Conservation (phyloP, 2,329 filamentous ascomycete species). For the Nemania bipapillata region DNA sequence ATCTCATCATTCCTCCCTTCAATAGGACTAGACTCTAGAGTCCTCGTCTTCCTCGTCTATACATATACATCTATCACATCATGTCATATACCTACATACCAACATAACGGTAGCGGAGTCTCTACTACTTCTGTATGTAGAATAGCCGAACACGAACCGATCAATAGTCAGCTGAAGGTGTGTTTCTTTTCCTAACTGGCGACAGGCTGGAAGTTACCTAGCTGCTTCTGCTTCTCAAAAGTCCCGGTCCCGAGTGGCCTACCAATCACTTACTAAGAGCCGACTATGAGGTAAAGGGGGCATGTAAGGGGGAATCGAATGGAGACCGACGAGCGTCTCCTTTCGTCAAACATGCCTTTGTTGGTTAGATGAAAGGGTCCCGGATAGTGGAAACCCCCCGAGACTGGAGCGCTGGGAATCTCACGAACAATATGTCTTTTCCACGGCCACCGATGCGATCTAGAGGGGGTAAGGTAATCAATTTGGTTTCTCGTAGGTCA, state of each 20-base stretch:
- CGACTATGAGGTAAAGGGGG: constrained; percentile 15
- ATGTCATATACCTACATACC: constrained; percentile 11
- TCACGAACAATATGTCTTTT: neutral
- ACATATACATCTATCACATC: too few relatives aligned
- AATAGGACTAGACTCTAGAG: too few relatives aligned
- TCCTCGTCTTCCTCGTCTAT: too few relatives aligned
- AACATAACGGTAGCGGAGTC: neutral
- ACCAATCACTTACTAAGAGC: constrained; percentile 32
- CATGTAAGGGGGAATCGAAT: constrained; percentile 17
- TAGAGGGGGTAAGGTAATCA: neutral
- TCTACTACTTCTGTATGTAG: too few relatives aligned
- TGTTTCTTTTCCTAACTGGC: constrained; percentile 17
- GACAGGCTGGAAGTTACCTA: constrained; percentile 9
- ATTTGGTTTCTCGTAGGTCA: neutral
- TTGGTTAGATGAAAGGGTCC: neutral
- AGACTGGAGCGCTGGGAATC: neutral
- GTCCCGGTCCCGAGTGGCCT: constrained; percentile 11
- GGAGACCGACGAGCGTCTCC: constrained; percentile 10
- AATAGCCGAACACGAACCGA: neutral
- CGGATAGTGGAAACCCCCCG: neutral
- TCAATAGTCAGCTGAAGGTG: constrained; percentile 25
- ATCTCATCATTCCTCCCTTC: neutral
- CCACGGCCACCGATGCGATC: constrained; percentile 19
- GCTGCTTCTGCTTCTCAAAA: neutral
- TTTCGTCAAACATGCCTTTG: constrained; percentile 24